phyloP scores from a whole-genome alignment of 345 rosid species.

The Conringia planisiliqua region DNA sequence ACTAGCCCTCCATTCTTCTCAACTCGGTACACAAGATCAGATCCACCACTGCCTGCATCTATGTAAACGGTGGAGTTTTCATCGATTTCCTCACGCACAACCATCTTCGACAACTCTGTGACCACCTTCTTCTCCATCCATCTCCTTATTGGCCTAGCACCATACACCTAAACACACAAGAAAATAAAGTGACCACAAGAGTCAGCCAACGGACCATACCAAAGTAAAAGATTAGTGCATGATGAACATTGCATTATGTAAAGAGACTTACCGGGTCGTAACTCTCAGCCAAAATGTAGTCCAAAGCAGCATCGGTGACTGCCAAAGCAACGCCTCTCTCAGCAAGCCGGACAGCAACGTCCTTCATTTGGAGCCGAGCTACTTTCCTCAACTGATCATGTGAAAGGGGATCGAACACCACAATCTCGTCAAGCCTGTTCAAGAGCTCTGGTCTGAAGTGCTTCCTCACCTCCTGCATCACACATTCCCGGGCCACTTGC shows the following conservation, averaged over 20 bases:
- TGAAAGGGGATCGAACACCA: constrained; percentile 87
- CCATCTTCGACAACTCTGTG: constrained; percentile 81
- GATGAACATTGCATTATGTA: background rate
- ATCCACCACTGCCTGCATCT: constrained; percentile 48
- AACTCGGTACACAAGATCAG: constrained; percentile 46
- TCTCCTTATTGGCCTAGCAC: constrained; percentile 88
- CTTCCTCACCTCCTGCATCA: constrained; percentile 80
- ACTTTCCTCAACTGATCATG: constrained; percentile 88
- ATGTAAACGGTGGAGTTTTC: constrained; percentile 83
- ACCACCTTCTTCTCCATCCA: constrained; percentile 97
- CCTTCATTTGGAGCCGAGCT: constrained; percentile 79
- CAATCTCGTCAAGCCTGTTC: constrained; percentile 82
- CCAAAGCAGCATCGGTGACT: constrained; percentile 79
- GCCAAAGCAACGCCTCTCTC: constrained; percentile 86
- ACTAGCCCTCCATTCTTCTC: constrained; percentile 83
- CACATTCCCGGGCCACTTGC: constrained; percentile 78
- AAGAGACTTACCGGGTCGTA: constrained; percentile 73
- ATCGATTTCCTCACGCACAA: constrained; percentile 75
- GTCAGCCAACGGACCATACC: background rate
- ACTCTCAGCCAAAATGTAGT: constrained; percentile 62
- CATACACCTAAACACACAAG: constrained; percentile 54
- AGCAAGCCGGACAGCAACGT: constrained; percentile 73
- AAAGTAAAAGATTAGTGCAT: background rate
- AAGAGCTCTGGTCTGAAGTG: constrained; percentile 89
- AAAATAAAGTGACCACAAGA: background rate